Evolutionary conservation across 1,139 yeast species (phyloP).

Genomic region (Pichia kudriavzevii): DNA sequence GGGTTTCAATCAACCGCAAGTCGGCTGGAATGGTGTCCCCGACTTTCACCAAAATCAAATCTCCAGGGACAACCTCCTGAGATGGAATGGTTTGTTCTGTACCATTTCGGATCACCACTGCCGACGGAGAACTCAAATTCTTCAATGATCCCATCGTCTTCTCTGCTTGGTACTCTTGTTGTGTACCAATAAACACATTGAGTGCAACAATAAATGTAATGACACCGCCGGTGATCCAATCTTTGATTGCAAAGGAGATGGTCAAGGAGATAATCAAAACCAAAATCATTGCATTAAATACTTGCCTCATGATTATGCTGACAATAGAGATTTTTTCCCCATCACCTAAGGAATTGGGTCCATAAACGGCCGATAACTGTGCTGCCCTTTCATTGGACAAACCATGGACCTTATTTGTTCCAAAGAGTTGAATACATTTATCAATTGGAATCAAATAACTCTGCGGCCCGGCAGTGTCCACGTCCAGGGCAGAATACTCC

Average conservation of each 20-base stretch:
- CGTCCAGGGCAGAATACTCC: too few species aligned
- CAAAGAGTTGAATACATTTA: slow-evolving; percentile 33
- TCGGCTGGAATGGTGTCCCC: slow-evolving; percentile 84
- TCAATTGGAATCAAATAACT: slow-evolving; percentile 32
- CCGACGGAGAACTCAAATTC: slow-evolving; percentile 65
- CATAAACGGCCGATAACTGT: slow-evolving; percentile 34
- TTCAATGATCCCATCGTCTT: slow-evolving; percentile 74
- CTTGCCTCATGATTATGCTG: slow-evolving; percentile 57
- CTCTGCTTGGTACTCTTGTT: slow-evolving; percentile 53
- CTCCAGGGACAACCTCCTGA: slow-evolving; percentile 70
- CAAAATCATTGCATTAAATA: slow-evolving; percentile 74
- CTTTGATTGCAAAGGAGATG: slow-evolving; percentile 66
- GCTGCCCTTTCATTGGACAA: slow-evolving; percentile 35
- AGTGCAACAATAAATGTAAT: slow-evolving; percentile 62
- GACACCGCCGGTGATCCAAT: slow-evolving; percentile 82
- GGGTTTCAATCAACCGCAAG: slow-evolving; percentile 49
- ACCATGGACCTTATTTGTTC: slow-evolving; percentile 42
- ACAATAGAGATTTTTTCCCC: slow-evolving; percentile 48
- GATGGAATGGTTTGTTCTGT: slow-evolving; percentile 53
- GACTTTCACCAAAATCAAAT: slow-evolving; percentile 53
- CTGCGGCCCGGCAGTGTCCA: too few species aligned
- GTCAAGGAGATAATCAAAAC: slow-evolving; percentile 72
- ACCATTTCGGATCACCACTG: slow-evolving; percentile 61
- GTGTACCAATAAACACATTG: slow-evolving; percentile 62
- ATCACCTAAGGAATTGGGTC: slow-evolving; percentile 53